Percentiles rank a stretch among this genome's conserved stretches.
Conservation (phyloP, 345 rosid species). For the Microcos paniculata region DNA sequence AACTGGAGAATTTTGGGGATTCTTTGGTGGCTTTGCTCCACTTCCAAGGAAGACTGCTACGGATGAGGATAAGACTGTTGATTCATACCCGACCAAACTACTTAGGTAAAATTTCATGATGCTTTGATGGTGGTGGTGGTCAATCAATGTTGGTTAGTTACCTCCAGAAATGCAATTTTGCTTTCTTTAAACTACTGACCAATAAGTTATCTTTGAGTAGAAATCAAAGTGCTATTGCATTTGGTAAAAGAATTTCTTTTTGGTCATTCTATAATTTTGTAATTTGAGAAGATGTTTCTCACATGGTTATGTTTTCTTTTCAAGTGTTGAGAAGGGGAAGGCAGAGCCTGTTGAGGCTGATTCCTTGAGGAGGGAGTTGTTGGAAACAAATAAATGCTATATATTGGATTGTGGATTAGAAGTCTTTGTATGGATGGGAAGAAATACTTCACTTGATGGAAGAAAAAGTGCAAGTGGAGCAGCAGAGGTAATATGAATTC, state of each 20-base stretch:
- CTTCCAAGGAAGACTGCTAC: conserved; percentile 72
- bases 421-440: conserved; percentile 95
- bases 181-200: background rate
- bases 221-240: background rate
- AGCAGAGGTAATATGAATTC: conserved; percentile 61
- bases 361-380: conserved; percentile 67
- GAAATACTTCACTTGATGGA: conserved; percentile 77
- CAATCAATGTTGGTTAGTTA: background rate
- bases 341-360: conserved; percentile 66
- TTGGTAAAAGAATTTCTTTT: background rate
- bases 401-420: conserved; percentile 82
- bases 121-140: background rate
- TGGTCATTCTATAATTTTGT: background rate
- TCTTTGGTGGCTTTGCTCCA: conserved; percentile 99
- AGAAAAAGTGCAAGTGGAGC: conserved; percentile 81
- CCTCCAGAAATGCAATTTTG: background rate
- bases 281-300: conserved; percentile 21
- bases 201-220: background rate
- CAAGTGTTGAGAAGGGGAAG: conserved; percentile 86
- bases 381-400: conserved; percentile 81
- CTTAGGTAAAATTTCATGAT: conserved; percentile 47
- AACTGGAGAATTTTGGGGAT: conserved; percentile 95
- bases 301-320: conserved; percentile 32
- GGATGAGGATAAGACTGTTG: conserved; percentile 50
- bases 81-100: conserved; percentile 52